phyloP scores from a whole-genome alignment of 2,329 filamentous ascomycete species.

The Colletotrichum somersetense region DNA sequence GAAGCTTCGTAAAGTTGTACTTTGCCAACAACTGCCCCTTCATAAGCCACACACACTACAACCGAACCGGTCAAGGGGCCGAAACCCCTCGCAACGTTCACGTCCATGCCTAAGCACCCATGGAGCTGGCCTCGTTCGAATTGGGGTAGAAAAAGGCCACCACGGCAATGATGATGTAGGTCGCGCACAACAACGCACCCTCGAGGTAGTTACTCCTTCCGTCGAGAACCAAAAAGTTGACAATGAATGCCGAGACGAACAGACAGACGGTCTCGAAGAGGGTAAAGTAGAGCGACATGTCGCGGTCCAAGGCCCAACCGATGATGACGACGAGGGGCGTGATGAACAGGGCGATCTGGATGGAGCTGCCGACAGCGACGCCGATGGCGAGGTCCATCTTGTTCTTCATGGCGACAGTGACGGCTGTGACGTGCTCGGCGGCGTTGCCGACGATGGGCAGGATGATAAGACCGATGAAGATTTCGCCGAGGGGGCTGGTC shows the following conservation, averaged over 20 bases:
- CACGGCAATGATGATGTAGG: conserved; percentile 76
- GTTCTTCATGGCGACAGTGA: conserved; percentile 79
- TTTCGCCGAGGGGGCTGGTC: conserved; percentile 69
- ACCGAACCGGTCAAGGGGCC: background rate
- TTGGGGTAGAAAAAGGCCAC: conserved; percentile 76
- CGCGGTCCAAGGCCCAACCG: conserved; percentile 75
- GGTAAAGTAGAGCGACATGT: conserved; percentile 88
- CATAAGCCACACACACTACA: background rate
- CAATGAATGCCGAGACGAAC: conserved; percentile 86
- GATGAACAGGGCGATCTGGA: conserved; percentile 79
- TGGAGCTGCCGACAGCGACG: conserved; percentile 77
- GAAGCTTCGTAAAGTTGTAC: conserved; percentile 30
- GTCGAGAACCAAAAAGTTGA: conserved; percentile 89
- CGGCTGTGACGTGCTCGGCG: conserved; percentile 78
- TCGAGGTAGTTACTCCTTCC: conserved; percentile 90
- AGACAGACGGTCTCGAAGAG: conserved; percentile 90
- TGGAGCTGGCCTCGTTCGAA: conserved; percentile 59
- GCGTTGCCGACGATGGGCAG: conserved; percentile 81
- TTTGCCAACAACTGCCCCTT: conserved; percentile 23
- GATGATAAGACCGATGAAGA: conserved; percentile 79
- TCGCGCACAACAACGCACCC: conserved; percentile 76
- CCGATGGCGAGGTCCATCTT: conserved; percentile 83
- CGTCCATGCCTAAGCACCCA: conserved; percentile 40
- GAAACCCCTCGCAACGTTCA: background rate
- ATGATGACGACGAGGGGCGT: conserved; percentile 78